Percentiles rank a stretch among this genome's conserved stretches.
phyloP scores from a whole-genome alignment of 2,329 filamentous ascomycete species.

The Aspergillus costaricaensis region DNA sequence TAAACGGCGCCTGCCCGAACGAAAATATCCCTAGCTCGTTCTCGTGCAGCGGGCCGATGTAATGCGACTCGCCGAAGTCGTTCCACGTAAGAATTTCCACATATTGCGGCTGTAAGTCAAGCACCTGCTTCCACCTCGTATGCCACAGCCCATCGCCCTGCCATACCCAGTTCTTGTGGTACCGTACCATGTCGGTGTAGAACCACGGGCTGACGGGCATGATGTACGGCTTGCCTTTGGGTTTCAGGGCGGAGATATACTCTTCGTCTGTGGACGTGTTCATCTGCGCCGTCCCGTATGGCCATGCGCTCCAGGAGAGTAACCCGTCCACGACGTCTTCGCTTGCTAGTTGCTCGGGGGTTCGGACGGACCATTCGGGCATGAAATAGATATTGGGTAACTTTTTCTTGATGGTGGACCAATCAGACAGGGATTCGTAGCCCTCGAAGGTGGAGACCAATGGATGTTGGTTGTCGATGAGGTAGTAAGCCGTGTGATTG shows the following conservation, averaged over 20 bases:
- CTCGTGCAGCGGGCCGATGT: conserved; percentile 54
- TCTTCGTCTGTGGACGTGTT: conserved; percentile 40
- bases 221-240: conserved; percentile 46
- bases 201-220: conserved; percentile 61
- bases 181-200: conserved; percentile 59
- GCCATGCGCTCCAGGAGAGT: conserved; percentile 50
- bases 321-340: conserved; percentile 39
- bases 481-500: conserved; percentile 29
- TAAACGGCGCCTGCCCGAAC: conserved; percentile 42
- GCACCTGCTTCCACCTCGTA: conserved; percentile 58
- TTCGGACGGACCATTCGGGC: conserved; percentile 48
- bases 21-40: conserved; percentile 44
- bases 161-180: conserved; percentile 65
- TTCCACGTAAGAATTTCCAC: conserved; percentile 63
- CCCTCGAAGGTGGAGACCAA: conserved; percentile 52
- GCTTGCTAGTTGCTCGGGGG: conserved; percentile 26
- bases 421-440: conserved; percentile 44
- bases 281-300: conserved; percentile 39
- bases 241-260: conserved; percentile 40
- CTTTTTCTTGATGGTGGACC: conserved; percentile 45
- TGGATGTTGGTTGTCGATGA: conserved; percentile 27
- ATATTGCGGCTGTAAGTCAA: conserved; percentile 53
- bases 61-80: conserved; percentile 63
- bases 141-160: conserved; percentile 62
- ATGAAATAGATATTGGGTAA: conserved; percentile 46